A percentile compares a stretch with the other conserved stretches of the same genome.
These are phyloP conservation scores for Schoenoplectus tabernaemontani DNA, from an alignment of 202 grass and related monocot genomes.

Conservation along the genomic window DNA sequence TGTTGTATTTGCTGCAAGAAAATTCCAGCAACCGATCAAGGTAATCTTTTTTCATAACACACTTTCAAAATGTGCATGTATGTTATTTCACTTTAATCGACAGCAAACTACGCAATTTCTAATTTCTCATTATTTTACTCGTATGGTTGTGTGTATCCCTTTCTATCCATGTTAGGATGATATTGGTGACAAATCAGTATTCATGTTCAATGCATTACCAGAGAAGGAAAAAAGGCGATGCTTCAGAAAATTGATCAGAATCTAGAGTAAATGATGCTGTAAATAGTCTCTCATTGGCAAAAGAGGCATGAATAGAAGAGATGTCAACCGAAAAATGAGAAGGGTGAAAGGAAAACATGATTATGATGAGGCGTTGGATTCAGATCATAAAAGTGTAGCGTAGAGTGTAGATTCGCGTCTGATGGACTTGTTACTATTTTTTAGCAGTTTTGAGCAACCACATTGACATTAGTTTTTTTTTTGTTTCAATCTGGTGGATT, in stretches of 20 bases:
- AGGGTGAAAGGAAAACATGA: background rate
- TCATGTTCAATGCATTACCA: conserved; percentile 79
- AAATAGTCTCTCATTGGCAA: background rate
- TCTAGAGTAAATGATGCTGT: conserved; percentile 25
- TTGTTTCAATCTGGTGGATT: no score
- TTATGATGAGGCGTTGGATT: background rate
- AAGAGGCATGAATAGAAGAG: background rate
- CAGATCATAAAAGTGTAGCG: background rate
- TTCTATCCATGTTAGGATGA: conserved; percentile 42
- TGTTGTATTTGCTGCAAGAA: conserved; percentile 50
- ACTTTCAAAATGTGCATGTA: background rate
- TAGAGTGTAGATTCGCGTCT: background rate
- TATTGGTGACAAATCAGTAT: conserved; percentile 84
- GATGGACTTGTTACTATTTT: background rate
- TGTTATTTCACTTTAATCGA: background rate
- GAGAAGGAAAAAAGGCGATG: conserved; percentile 72
- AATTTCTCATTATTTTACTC: background rate
- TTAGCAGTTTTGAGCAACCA: background rate
- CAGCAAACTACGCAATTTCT: background rate
- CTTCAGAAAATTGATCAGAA: conserved; percentile 52
- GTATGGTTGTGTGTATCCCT: background rate
- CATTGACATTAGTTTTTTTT: background rate
- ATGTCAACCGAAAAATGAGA: background rate
- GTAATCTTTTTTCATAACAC: conserved; percentile 24
- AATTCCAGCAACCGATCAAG: conserved; percentile 94